Percentiles rank a stretch among this genome's conserved stretches.
phyloP scores from a whole-genome alignment of 257 asterid species.

The Linaria vulgaris region DNA sequence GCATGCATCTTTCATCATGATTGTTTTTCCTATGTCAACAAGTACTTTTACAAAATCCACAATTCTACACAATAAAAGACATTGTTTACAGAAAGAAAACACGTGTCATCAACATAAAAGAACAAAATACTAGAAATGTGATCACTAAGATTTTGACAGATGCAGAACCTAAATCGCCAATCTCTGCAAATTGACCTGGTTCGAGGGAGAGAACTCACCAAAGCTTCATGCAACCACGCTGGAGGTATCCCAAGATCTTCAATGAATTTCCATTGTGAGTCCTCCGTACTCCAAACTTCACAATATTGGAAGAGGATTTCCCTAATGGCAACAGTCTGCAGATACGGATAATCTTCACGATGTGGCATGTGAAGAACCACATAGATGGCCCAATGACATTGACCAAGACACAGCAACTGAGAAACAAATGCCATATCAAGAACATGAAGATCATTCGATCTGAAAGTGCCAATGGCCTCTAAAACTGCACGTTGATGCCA shows the following conservation, averaged over 20 bases:
- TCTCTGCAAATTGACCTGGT: slow-evolving; percentile 17
- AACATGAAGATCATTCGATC: slow-evolving; percentile 86
- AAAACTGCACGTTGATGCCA: slow-evolving; percentile 98
- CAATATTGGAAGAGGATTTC: slow-evolving; percentile 94
- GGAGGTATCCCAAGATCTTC: slow-evolving; percentile 86
- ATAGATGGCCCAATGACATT: slow-evolving; percentile 97
- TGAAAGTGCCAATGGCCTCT: slow-evolving; percentile 88
- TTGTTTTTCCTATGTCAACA: slow-evolving; percentile 19
- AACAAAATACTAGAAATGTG: slow-evolving; percentile 13
- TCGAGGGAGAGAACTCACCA: slow-evolving; percentile 60
- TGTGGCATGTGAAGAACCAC: slow-evolving; percentile 92
- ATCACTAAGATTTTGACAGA: slow-evolving; percentile 13
- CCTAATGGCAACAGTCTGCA: slow-evolving; percentile 66
- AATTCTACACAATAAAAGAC: slow-evolving; percentile 12
- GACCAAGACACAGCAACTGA: slow-evolving; percentile 85
- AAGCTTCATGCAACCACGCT: slow-evolving; percentile 92
- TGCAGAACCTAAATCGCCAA: slow-evolving; percentile 15
- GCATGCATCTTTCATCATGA: slow-evolving; percentile 14
- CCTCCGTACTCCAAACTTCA: slow-evolving; percentile 81
- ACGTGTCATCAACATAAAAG: slow-evolving; percentile 20
- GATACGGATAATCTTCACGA: slow-evolving; percentile 84
- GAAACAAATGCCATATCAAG: slow-evolving; percentile 91
- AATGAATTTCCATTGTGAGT: slow-evolving; percentile 69
- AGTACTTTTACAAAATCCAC: slow-evolving; percentile 15
- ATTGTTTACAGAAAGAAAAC: neutral